These are phyloP conservation scores for Lasiosphaeria ovina DNA, from an alignment of 495 filamentous ascomycete species.

Conservation along the genomic window DNA sequence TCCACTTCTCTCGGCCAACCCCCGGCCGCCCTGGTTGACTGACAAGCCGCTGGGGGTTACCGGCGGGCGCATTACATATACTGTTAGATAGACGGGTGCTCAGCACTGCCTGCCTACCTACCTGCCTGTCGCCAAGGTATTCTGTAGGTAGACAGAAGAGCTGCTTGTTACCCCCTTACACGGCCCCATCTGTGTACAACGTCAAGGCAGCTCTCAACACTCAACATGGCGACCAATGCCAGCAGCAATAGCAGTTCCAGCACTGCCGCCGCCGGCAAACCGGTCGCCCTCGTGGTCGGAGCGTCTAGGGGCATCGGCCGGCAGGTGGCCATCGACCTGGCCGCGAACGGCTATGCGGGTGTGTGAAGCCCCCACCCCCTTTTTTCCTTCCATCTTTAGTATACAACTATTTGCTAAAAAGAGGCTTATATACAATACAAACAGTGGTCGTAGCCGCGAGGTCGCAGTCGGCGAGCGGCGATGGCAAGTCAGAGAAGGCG, in stretches of 20 bases:
- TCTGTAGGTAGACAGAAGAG: too few relatives aligned
- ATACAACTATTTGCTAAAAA: neutral
- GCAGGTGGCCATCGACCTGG: conserved; percentile 74
- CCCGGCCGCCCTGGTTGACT: neutral
- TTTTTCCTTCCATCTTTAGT: neutral
- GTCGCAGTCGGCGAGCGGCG: conserved; percentile 31
- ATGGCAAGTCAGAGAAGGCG: conserved; percentile 27
- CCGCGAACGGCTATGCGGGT: conserved; percentile 69
- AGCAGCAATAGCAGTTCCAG: conserved; percentile 1
- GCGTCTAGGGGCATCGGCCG: conserved; percentile 77
- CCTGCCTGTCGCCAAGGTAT: too few relatives aligned
- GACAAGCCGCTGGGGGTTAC: too few relatives aligned
- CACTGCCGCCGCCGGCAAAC: conserved; percentile 9
- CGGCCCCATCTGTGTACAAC: too few relatives aligned
- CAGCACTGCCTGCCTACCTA: too few relatives aligned
- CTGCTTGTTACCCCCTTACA: too few relatives aligned
- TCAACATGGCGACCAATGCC: neutral
- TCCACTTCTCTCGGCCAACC: neutral
- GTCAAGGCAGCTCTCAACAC: too few relatives aligned
- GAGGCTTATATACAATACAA: neutral
- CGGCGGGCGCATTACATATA: too few relatives aligned
- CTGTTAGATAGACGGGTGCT: too few relatives aligned
- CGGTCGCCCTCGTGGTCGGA: conserved; percentile 68
- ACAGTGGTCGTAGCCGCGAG: conserved; percentile 81
- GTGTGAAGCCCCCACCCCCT: conserved; percentile 13